These are phyloP conservation scores for Tylopilus vinaceipallidus DNA, from an alignment of 768 basidiomycete species.

Conservation along the genomic window DNA sequence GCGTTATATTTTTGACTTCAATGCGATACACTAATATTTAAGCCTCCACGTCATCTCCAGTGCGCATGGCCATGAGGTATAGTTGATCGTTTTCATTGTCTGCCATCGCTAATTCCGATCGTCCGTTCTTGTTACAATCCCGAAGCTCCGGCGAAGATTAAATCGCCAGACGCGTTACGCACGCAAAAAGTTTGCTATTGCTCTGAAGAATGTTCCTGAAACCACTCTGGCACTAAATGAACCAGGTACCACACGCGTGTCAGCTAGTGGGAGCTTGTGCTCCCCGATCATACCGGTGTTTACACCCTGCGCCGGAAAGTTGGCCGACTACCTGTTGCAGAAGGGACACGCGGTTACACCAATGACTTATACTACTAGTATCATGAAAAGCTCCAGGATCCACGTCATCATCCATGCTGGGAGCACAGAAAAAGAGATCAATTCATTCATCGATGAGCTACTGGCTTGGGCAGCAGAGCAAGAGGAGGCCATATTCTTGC, in stretches of 20 bases:
- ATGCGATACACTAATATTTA: conserved; percentile 22
- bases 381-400: conserved; percentile 16
- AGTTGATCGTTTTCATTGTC: not conserved
- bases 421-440: conserved; percentile 19
- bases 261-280: conserved; percentile 1
- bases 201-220: conserved; percentile 8
- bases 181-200: conserved; percentile 2
- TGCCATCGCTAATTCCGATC: not conserved
- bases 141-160: conserved; percentile 17
- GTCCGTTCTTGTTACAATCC: not conserved
- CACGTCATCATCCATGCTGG: conserved; percentile 17
- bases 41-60: conserved; percentile 35
- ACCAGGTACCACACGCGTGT: not conserved
- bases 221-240: conserved; percentile 3
- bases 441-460: conserved; percentile 7
- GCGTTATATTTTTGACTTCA: conserved; percentile 22
- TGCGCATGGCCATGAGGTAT: conserved; percentile 20
- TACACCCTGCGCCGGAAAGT: conserved; percentile 4
- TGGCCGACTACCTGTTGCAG: conserved; percentile 13
- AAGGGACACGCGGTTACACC: conserved; percentile 14
- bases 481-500: not conserved
- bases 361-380: conserved; percentile 13
- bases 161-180: conserved; percentile 12
- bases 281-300: conserved; percentile 24
- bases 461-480: conserved; percentile 11